Evolutionary conservation across 129 eudicot species (phyloP), one percentile per base, ranked within the genome.

Genomic region (Flaveria linearis): DNA sequence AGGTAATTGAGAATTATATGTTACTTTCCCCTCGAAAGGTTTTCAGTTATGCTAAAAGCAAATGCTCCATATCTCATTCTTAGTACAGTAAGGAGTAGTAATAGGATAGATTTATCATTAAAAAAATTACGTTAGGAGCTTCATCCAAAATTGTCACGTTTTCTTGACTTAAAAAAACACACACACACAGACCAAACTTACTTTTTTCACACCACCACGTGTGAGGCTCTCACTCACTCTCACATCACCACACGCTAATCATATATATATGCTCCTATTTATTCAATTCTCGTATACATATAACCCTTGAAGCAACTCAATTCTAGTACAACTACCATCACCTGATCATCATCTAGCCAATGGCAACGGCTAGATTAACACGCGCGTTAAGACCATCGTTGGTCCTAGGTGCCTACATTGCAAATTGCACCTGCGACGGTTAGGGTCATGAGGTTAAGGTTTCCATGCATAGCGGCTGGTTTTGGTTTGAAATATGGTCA

Each of bases 191-290:
- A 25, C 26, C 26, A 25, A 72, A 46, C 60, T 14, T 51, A 25
- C 26, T 25, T 25, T 25, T 60, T 60, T 65, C 17, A 79, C 52
- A 57, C 11, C 22, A 30, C 82, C 82, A 81, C 82, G 76, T 82
- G 80, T 79, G 18, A 83, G 81, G 85, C 67, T 72, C 81, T 18
- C 8, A 68, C 33, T 2, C 16, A 6, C 13, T 4, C 68, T 46
- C 67, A 20, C 25, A 36, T 42, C 16, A 45, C 70, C 89, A 72
- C 82, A 45, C 71, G 69, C 83, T 28, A 28, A 60, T 84, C 33
- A 28, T 25, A 25, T 79, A 71, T 25, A 73, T 82, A 84, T 89
- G 55, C 89, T 82, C 25, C 60, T 80, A 84, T 77, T 82, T 86
- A 10, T 42, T 4, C 7, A 14, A 8, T 15, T 22, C 64, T 3